These are phyloP conservation scores for Hyphopichia burtonii DNA, from an alignment of 1,139 yeast species.

Conservation along the genomic window DNA sequence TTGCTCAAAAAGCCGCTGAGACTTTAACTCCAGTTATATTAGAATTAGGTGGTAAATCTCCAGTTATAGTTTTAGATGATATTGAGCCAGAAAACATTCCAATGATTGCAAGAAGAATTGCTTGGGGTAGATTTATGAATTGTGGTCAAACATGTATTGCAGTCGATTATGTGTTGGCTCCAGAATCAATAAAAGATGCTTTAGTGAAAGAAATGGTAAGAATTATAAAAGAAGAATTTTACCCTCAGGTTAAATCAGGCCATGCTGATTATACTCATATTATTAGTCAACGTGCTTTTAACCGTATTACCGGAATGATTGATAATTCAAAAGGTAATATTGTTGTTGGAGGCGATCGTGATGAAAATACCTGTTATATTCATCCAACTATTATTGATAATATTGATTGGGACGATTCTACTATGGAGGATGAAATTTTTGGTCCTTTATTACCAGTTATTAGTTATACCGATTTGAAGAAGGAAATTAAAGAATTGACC, in stretches of 20 bases:
- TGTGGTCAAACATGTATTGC: constrained; percentile 94
- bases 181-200: constrained; percentile 53
- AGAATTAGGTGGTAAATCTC: constrained; percentile 92
- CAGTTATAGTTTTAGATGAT: constrained; percentile 64
- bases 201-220: constrained; percentile 45
- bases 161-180: constrained; percentile 76
- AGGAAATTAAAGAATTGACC: constrained; percentile 49
- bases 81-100: constrained; percentile 26
- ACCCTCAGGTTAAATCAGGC: constrained; percentile 33
- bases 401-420: constrained; percentile 62
- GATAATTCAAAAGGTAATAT: constrained; percentile 55
- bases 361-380: constrained; percentile 48
- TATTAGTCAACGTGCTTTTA: constrained; percentile 58
- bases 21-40: constrained; percentile 75
- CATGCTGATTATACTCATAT: constrained; percentile 57
- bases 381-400: constrained; percentile 69
- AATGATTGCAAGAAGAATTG: constrained; percentile 64
- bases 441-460: constrained; percentile 85
- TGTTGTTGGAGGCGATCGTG: constrained; percentile 55
- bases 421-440: constrained; percentile 78
- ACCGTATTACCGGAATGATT: constrained; percentile 48
- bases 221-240: constrained; percentile 45
- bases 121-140: constrained; percentile 77
- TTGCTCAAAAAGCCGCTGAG: constrained; percentile 82
- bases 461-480: constrained; percentile 47